Percentiles rank a stretch among this genome's conserved stretches.
phyloP scores from a whole-genome alignment of 2,329 filamentous ascomycete species.

The Endothia cerciana region DNA sequence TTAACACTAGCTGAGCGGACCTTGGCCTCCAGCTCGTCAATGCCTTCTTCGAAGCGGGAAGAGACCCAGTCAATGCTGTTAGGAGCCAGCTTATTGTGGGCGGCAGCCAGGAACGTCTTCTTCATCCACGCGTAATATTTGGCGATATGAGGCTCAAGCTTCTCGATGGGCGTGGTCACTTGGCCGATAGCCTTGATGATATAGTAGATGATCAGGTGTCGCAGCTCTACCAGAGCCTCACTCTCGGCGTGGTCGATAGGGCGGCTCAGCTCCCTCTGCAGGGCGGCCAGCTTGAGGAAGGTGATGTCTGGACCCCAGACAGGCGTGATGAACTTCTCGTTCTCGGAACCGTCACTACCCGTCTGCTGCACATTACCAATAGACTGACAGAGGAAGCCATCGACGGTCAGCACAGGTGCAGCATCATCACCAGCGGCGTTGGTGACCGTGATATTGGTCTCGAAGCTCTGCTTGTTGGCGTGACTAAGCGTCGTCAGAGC shows the following conservation, averaged over 20 bases:
- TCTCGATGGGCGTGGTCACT: neutral
- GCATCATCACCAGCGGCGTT: neutral
- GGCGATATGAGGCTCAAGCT: constrained; percentile 3
- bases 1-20: constrained; percentile 31
- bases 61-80: constrained; percentile 15
- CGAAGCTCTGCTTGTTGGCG: constrained; percentile 8
- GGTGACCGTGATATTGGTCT: neutral
- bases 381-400: constrained; percentile 9
- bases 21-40: constrained; percentile 25
- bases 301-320: constrained; percentile 7
- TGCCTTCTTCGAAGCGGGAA: neutral
- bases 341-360: neutral
- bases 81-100: neutral
- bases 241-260: neutral
- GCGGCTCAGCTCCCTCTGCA: neutral
- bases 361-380: neutral
- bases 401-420: neutral
- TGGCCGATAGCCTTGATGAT: neutral
- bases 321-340: neutral
- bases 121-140: constrained; percentile 20
- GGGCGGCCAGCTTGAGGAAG: neutral
- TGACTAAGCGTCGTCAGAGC: neutral
- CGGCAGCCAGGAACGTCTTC: neutral
- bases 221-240: constrained; percentile 10
- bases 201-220: constrained; percentile 26